Conservation (phyloP, 352 stramenopile species). For the Phytophthora citrophthora region DNA sequence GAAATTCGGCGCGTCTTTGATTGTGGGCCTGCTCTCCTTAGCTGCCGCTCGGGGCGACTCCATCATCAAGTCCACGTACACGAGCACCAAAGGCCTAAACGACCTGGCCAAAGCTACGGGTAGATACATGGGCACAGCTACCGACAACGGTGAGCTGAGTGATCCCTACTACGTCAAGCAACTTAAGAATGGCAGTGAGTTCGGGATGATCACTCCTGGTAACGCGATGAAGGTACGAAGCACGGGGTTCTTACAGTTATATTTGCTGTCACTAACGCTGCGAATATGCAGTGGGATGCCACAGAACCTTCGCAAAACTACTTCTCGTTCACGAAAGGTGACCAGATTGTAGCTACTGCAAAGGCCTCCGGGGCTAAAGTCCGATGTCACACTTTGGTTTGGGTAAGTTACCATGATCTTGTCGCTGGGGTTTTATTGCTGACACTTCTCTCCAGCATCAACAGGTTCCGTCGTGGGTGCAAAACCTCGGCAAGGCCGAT, state of each 20-base stretch:
- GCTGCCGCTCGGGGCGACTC: conserved; percentile 13
- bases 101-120: conserved; percentile 14
- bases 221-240: conserved; percentile 31
- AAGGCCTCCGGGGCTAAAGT: conserved; percentile 21
- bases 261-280: conserved; percentile 1
- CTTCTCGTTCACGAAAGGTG: conserved; percentile 19
- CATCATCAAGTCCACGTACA: conserved; percentile 30
- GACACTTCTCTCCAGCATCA: conserved; percentile 13
- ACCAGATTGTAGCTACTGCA: conserved; percentile 22
- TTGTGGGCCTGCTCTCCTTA: conserved; percentile 5
- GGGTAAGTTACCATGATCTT: conserved; percentile 9
- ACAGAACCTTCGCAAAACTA: conserved; percentile 17
- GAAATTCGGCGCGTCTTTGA: conserved; percentile 4
- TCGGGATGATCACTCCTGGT: conserved; percentile 26
- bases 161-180: conserved; percentile 17
- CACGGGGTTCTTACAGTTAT: background rate
- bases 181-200: conserved; percentile 24
- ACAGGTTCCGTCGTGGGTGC: conserved; percentile 26
- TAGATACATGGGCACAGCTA: conserved; percentile 52
- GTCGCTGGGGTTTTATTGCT: background rate
- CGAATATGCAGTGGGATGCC: conserved; percentile 18
- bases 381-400: conserved; percentile 24
- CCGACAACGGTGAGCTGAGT: conserved; percentile 15
- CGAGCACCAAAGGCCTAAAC: conserved; percentile 19
- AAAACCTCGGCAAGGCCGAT: conserved; percentile 24